Conservation (phyloP, 305 asterid genomes). For the Fraxinus latifolia region DNA sequence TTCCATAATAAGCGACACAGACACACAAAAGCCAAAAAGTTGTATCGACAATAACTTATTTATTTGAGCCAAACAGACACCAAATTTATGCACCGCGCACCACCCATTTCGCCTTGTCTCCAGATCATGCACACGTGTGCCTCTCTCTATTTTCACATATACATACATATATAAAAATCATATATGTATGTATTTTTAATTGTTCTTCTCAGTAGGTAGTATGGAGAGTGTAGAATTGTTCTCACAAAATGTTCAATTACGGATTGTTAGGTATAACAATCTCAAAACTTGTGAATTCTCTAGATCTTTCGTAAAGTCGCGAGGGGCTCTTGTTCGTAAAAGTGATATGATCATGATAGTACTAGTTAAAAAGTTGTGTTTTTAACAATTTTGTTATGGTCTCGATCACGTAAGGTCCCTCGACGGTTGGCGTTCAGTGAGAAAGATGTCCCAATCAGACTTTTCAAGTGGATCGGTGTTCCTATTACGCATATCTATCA, state of each 20-base stretch:
- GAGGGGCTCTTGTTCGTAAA: background rate
- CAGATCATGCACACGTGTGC: slow-evolving; percentile 36
- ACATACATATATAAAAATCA: background rate
- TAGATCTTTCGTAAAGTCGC: background rate
- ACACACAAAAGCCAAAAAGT: background rate
- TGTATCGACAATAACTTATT: background rate
- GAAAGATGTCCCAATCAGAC: background rate
- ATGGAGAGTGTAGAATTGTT: background rate
- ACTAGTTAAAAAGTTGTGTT: background rate
- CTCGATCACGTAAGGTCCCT: background rate
- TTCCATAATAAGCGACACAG: background rate
- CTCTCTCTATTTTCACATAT: background rate
- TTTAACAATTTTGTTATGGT: background rate
- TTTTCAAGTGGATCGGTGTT: too few relatives aligned
- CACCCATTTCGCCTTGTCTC: slow-evolving; percentile 31
- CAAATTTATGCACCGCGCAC: slow-evolving; percentile 21
- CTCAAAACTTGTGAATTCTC: background rate
- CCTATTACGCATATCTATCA: too few relatives aligned
- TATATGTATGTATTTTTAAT: background rate
- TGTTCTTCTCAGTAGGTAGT: background rate
- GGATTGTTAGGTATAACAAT: background rate
- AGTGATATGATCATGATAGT: background rate
- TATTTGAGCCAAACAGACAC: slow-evolving; percentile 19
- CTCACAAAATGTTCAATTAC: background rate
- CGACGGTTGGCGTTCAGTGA: background rate